A percentile compares a stretch with the other conserved stretches of the same genome.
Evolutionary conservation across 306 rosid genomes (phyloP).

Genomic region (Gillenia trifoliata): DNA sequence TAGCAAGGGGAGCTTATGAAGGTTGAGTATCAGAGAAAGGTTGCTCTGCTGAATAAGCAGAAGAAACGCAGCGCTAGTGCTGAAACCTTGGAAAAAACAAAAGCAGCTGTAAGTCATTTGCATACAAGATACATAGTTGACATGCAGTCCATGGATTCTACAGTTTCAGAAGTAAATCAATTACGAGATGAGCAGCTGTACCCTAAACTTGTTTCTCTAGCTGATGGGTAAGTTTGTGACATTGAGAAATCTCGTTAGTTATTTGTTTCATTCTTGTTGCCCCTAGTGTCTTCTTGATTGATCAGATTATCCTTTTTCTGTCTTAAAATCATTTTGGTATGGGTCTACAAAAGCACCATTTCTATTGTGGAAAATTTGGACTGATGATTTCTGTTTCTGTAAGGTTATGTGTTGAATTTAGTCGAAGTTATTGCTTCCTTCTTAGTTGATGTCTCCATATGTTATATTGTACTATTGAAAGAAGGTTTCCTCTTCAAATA

Average conservation of each 20-base stretch:
- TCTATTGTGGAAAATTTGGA: neutral
- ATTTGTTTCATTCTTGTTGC: neutral
- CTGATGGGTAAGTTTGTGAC: conserved; percentile 46
- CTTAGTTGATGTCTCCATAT: neutral
- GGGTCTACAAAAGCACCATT: neutral
- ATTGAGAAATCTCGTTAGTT: neutral
- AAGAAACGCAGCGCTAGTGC: conserved; percentile 59
- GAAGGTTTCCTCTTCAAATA: neutral
- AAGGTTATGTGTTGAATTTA: neutral
- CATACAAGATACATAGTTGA: conserved; percentile 84
- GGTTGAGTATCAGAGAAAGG: conserved; percentile 77
- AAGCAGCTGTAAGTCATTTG: conserved; percentile 86
- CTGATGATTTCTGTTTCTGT: neutral
- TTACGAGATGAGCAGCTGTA: conserved; percentile 75
- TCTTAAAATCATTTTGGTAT: conserved; percentile 15
- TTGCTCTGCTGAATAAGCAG: conserved; percentile 66
- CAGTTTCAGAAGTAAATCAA: conserved; percentile 72
- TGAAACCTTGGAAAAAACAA: conserved; percentile 77
- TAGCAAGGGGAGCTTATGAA: conserved; percentile 96
- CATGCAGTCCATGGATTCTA: conserved; percentile 92
- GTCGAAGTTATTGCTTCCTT: neutral
- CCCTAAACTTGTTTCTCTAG: conserved; percentile 74
- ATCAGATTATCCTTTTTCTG: neutral
- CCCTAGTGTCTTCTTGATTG: neutral
- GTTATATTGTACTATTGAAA: neutral